Base-by-base conservation (phyloP, 164 flowering plant species). In the Magnolia officinalis region DNA sequence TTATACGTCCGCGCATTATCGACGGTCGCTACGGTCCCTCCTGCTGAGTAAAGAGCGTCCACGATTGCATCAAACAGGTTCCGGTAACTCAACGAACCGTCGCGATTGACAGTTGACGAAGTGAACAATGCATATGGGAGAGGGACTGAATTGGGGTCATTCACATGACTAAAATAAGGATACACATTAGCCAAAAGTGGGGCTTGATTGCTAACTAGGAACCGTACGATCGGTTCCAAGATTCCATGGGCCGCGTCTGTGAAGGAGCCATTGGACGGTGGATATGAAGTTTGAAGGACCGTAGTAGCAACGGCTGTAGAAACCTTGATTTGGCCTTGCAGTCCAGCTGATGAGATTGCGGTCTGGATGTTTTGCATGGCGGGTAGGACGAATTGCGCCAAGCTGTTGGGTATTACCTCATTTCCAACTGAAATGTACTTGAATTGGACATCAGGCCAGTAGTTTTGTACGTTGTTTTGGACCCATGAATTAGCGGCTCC, bases 401-500 rank as follows among this genome's bases (percentile, higher is more conserved):
- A 1, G 9, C 45, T n/a, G n/a, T 69, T 65, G 1, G 88, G 88
- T 18, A 77, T 78, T 14, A 85, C 86, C 78, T 86, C 89, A 31
- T 88, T 88, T 7, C 91, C 91, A 8, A 87, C 91, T 0, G 83
- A 81, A 6, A 88, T 84, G 79, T 87, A 87, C 29, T 78, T 50
- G 75, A 87, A 77, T 1, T 50, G 78, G 49, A 88, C 85, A 51
- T 59, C 72, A 2, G 87, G 84, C 73, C 63, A 74, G 81, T 74
- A 61, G 20, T 19, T 9, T 13, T 16, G 21, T 16, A 88, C 78
- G 49, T 88, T 84, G 8, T 20, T 76, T 16, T 81, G 81, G 8
- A 87, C 82, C 88, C 88, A 87, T 9, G 80, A 9, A 1, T 63
- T n/a, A 1, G 88, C 89, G 61, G 77, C 70, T n/a, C 82, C 50